phyloP scores from a whole-genome alignment of 139 green algal genomes.

The Asterochloris erici region DNA sequence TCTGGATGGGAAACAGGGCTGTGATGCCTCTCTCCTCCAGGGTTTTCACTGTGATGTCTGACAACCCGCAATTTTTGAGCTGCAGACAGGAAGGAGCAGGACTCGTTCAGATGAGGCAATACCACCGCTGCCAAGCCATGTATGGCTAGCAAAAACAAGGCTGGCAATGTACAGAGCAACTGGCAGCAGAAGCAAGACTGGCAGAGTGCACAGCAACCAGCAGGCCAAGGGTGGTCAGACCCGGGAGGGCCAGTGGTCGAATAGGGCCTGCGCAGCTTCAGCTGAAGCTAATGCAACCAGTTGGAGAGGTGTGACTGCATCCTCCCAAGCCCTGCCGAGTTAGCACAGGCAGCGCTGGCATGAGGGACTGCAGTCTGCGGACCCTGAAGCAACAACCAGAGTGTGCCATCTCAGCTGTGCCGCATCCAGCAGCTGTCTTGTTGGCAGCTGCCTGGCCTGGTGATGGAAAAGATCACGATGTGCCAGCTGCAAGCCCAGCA shows the following conservation, averaged over 20 bases:
- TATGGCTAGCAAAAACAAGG: not conserved
- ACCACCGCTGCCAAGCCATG: not conserved
- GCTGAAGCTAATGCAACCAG: not conserved
- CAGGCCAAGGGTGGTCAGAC: not conserved
- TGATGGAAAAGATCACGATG: too few relatives aligned
- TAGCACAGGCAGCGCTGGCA: too few relatives aligned
- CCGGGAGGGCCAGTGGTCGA: not conserved
- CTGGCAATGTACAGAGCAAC: not conserved
- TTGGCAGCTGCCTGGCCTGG: too few relatives aligned
- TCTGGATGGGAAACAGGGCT: conserved; percentile 85
- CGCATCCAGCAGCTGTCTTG: too few relatives aligned
- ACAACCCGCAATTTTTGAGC: conserved; percentile 73
- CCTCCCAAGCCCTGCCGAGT: too few relatives aligned
- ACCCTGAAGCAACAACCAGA: too few relatives aligned
- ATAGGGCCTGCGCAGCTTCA: not conserved
- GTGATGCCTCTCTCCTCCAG: conserved; percentile 67
- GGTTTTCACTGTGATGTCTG: conserved; percentile 52
- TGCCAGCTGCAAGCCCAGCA: too few relatives aligned
- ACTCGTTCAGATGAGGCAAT: not conserved
- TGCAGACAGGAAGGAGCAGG: conserved; percentile 20
- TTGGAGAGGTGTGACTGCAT: not conserved
- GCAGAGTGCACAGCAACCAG: not conserved
- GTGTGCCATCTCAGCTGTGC: too few relatives aligned
- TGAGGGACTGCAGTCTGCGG: too few relatives aligned
- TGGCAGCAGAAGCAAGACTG: not conserved